Percentiles rank a stretch among this genome's conserved stretches.
Conservation (phyloP, 2,329 filamentous ascomycete species). For the Calonectria multiphialidica region DNA sequence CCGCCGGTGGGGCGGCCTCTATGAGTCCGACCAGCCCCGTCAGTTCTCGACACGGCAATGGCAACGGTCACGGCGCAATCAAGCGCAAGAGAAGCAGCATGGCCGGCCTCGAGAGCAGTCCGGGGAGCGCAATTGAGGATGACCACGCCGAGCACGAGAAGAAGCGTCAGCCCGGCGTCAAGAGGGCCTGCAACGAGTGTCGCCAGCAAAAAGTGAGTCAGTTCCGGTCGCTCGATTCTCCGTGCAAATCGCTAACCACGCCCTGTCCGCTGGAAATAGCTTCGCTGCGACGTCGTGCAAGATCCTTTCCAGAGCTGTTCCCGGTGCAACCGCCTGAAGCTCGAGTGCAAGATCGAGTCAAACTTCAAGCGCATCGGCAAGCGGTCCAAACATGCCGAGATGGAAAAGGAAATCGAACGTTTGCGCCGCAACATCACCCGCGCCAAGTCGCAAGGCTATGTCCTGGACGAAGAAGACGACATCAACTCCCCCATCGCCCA, state of each 20-base stretch:
- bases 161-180: conserved; percentile 76
- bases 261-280: conserved; percentile 55
- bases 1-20: conserved; percentile 60
- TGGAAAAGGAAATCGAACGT: conserved; percentile 85
- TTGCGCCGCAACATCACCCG: conserved; percentile 71
- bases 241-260: conserved; percentile 23
- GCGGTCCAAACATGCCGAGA: conserved; percentile 85
- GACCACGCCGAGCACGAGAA: conserved; percentile 71
- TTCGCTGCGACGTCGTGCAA: conserved; percentile 87
- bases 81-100: conserved; percentile 72
- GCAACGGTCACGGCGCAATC: conserved; percentile 49
- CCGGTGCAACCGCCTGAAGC: conserved; percentile 82
- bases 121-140: conserved; percentile 63
- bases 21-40: conserved; percentile 68
- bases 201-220: conserved; percentile 83
- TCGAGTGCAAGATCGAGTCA: conserved; percentile 87
- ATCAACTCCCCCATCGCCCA: conserved; percentile 69
- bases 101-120: conserved; percentile 68
- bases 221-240: neutral
- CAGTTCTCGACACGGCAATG: conserved; percentile 64
- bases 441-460: conserved; percentile 70
- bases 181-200: conserved; percentile 88
- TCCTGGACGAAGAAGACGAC: conserved; percentile 67
- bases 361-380: conserved; percentile 90
- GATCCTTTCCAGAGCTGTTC: conserved; percentile 84